A percentile compares a stretch with the other conserved stretches of the same genome.
phyloP scores from a whole-genome alignment of 768 basidiomycete genomes.

The Boletus rubroflammeus region DNA sequence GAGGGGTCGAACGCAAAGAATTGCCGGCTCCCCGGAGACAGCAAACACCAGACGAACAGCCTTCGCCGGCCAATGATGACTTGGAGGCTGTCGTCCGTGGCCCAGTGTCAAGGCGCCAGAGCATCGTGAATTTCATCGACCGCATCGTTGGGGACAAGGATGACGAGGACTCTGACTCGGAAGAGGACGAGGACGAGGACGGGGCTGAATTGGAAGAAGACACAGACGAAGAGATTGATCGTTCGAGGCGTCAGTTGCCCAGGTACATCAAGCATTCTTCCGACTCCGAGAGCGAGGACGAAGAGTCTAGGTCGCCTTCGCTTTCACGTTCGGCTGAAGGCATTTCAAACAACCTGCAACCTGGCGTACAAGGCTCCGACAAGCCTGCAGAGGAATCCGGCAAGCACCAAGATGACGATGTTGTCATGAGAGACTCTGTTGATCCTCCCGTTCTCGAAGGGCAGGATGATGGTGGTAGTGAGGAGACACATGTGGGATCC shows the following conservation, averaged over 20 bases:
- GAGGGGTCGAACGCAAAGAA: constrained; percentile 14
- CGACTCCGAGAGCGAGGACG: constrained; percentile 36
- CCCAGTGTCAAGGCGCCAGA: constrained; percentile 28
- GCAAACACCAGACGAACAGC: neutral
- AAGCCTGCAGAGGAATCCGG: neutral
- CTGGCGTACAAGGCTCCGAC: constrained; percentile 24
- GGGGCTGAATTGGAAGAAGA: constrained; percentile 40
- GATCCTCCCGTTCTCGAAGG: neutral
- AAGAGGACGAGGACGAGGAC: constrained; percentile 33
- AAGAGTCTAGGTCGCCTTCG: constrained; percentile 17
- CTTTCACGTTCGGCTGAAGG: constrained; percentile 27
- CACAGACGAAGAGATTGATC: constrained; percentile 31
- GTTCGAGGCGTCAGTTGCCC: constrained; percentile 31
- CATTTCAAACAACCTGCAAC: constrained; percentile 27
- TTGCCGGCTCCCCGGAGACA: neutral
- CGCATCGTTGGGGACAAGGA: constrained; percentile 28
- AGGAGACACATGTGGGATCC: constrained; percentile 22
- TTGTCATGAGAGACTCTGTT: constrained; percentile 7
- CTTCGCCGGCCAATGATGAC: constrained; percentile 18
- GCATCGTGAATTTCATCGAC: constrained; percentile 26
- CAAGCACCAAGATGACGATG: neutral
- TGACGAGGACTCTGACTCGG: constrained; percentile 35
- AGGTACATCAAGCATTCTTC: constrained; percentile 32
- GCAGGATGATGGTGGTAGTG: constrained; percentile 7
- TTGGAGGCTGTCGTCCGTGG: constrained; percentile 44